Conservation (phyloP, 345 rosid species). For the Capsella bursapastoris region DNA sequence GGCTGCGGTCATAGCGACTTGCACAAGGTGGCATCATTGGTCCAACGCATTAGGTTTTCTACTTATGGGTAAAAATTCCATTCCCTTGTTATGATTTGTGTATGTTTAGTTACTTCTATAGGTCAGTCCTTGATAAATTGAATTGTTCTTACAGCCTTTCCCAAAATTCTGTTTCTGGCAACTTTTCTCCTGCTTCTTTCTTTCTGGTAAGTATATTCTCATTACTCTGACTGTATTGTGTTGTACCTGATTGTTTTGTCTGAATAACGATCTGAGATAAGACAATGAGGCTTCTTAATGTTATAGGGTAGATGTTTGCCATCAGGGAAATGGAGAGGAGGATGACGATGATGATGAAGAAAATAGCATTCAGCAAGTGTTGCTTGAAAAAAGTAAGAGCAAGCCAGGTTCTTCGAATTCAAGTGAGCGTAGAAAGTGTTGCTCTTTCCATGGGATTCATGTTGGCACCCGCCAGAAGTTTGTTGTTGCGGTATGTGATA, state of each 20-base stretch:
- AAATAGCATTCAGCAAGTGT: slow-evolving; percentile 46
- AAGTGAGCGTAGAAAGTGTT: slow-evolving; percentile 51
- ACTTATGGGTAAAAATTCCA: slow-evolving; percentile 39
- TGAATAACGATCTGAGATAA: slow-evolving; percentile 5
- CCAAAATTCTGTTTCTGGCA: slow-evolving; percentile 60
- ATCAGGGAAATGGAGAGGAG: slow-evolving; percentile 63
- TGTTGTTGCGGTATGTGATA: slow-evolving; percentile 56
- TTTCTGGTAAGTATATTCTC: slow-evolving; percentile 58
- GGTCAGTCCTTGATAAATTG: slow-evolving; percentile 8
- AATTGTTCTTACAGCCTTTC: slow-evolving; percentile 57
- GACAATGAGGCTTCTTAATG: slow-evolving; percentile 29
- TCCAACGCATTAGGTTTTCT: slow-evolving; percentile 44
- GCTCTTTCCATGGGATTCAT: slow-evolving; percentile 53
- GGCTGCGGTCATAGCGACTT: slow-evolving; percentile 43
- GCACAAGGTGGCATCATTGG: slow-evolving; percentile 51
- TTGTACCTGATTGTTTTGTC: not conserved
- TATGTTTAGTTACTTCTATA: not conserved
- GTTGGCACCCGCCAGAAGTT: slow-evolving; percentile 66
- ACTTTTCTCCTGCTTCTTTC: slow-evolving; percentile 66
- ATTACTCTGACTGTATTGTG: not conserved
- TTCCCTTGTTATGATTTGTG: not conserved
- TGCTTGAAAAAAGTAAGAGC: slow-evolving; percentile 51
- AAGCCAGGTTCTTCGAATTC: slow-evolving; percentile 45
- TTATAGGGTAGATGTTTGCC: slow-evolving; percentile 80
- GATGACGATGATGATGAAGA: slow-evolving; percentile 54